Conservation (phyloP, 1,139 yeast species). For the Scheffersomyces stambukii region DNA sequence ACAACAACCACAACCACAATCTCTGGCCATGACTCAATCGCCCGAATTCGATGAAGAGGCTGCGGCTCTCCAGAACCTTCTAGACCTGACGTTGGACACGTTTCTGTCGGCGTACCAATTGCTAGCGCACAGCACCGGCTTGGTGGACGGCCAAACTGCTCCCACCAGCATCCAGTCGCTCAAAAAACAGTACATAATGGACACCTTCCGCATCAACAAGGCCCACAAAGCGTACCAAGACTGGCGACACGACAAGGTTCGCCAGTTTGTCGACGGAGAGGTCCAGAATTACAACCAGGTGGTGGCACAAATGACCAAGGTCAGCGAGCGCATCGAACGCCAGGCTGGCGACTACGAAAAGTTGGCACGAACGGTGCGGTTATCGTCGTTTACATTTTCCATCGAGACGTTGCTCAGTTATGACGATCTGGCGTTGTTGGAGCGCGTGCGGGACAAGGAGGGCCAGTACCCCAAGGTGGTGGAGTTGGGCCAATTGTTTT, state of each 20-base stretch:
- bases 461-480: conserved; percentile 13
- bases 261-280: conserved; percentile 21
- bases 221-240: conserved; percentile 28
- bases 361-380: conserved; percentile 18
- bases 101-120: conserved; percentile 15
- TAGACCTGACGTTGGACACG: conserved; percentile 7
- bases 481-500: conserved; percentile 21
- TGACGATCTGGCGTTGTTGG: conserved; percentile 19
- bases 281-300: conserved; percentile 27
- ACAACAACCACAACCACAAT: too few relatives aligned
- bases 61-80: conserved; percentile 3
- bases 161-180: conserved; percentile 4
- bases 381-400: conserved; percentile 30
- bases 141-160: conserved; percentile 3
- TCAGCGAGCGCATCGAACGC: conserved; percentile 22
- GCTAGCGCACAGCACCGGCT: conserved; percentile 8
- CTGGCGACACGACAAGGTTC: conserved; percentile 23
- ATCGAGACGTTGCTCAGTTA: conserved; percentile 24
- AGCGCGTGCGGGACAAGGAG: conserved; percentile 7
- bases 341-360: conserved; percentile 22
- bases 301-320: conserved; percentile 26
- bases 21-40: too few relatives aligned
- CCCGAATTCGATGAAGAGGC: conserved; percentile 2
- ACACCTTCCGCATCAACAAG: conserved; percentile 31
- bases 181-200: conserved; percentile 26